Base-by-base conservation (phyloP, 2,329 filamentous ascomycete species). In the Stagonosporopsis rhizophila region DNA sequence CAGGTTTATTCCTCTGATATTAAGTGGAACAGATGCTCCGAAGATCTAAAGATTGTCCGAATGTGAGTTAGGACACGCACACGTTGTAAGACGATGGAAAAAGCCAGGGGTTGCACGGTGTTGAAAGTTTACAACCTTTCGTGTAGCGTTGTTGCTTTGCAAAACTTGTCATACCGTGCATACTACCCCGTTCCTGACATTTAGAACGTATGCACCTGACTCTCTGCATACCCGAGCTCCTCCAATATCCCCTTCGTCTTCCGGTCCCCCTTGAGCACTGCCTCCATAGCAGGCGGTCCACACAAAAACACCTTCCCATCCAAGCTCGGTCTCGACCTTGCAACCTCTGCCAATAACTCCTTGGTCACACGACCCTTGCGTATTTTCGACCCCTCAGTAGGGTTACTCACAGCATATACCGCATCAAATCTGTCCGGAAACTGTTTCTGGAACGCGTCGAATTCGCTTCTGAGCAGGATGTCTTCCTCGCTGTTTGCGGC, bases 241-340 rank as follows among this genome's bases (percentile, higher is more conserved):
- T 53, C 42, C 22, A 41, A 27, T 17, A 41, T 41, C 5, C 32
- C 23, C 17, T 44, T 37, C 22, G 35, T 38, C 35, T 38, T 38
- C 28, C 20, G 14, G 17, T 52, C 50, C 9, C 50, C 50, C 12
- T 41, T 34, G 20, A 52, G 42, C 28, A 40, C 50, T 19, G 20
- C 12, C 34, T 89, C 85, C 87, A 91, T 89, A 0, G 80, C 79
- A 1, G 87, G 87, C 17, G 89, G 89, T 0, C 89, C 88, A 68
- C 87, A 90, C 1, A 91, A 79, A 66, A 90, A 87, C 0, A 91
- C 85, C 73, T 88, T 88, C 2, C 77, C 79, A 27, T 80, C 75
- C 4, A 17, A 9, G 5, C 2, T 15, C 8, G 14, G 12, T 59
- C 75, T 74, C 58, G 57, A 66, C 3, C 73, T 66, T n/a, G 64